phyloP scores from a whole-genome alignment of 768 basidiomycete genomes.

The Zangia roseola region DNA sequence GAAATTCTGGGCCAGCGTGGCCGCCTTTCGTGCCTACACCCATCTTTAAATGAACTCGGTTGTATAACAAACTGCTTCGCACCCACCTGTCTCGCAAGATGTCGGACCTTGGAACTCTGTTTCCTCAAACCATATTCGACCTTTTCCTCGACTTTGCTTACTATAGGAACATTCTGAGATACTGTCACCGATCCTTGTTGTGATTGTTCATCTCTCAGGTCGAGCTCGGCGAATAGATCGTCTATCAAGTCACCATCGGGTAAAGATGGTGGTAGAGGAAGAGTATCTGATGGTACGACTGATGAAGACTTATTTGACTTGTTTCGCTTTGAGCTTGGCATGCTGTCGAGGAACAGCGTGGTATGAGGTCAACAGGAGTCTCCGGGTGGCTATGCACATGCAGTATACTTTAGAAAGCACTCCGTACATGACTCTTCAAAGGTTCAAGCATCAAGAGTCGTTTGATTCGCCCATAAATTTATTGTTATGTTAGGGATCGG shows the following conservation, averaged over 20 bases:
- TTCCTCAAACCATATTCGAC: conserved; percentile 35
- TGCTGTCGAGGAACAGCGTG: not conserved
- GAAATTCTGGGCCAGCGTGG: conserved; percentile 54
- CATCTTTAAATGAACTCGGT: conserved; percentile 1
- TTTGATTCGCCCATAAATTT: too few species aligned
- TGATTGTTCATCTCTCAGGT: conserved; percentile 53
- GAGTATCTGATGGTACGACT: conserved; percentile 15
- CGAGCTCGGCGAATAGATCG: conserved; percentile 75
- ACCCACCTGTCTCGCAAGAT: conserved; percentile 69
- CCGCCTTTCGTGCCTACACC: conserved; percentile 69
- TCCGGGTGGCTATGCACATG: too few species aligned
- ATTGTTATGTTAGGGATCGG: too few species aligned
- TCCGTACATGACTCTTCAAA: too few species aligned
- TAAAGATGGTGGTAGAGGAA: conserved; percentile 30
- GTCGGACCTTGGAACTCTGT: conserved; percentile 60
- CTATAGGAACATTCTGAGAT: conserved; percentile 38
- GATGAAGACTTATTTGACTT: conserved; percentile 51
- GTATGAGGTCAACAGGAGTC: too few species aligned
- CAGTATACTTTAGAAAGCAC: too few species aligned
- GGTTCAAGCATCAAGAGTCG: too few species aligned
- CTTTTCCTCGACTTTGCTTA: conserved; percentile 19
- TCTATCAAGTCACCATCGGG: conserved; percentile 62
- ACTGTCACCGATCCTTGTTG: conserved; percentile 50
- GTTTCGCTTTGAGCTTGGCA: conserved; percentile 46
- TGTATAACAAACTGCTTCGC: not conserved